Percentiles rank a stretch among this genome's conserved stretches.
Evolutionary conservation across 805 yeast genomes (phyloP).

Genomic region (Hanseniaspora hatyaiensis): DNA sequence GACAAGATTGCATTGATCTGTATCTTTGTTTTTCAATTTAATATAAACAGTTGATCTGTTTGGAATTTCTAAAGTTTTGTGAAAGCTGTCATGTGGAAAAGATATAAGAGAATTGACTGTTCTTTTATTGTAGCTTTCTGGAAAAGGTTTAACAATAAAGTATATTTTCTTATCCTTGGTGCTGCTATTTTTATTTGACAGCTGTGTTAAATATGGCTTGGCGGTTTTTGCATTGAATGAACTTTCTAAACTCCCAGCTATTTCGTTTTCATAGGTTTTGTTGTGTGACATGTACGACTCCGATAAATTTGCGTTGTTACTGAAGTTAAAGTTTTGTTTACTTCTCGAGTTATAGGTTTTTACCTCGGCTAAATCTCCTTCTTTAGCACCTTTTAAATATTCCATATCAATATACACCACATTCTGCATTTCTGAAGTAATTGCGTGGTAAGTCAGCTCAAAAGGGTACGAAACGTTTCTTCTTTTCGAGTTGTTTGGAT

Average conservation of each 20-base stretch:
- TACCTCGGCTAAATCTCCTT: slow-evolving; percentile 70
- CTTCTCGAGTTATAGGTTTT: slow-evolving; percentile 34
- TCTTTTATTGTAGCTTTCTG: slow-evolving; percentile 27
- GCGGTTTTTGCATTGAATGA: too few species aligned
- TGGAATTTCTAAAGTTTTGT: slow-evolving; percentile 49
- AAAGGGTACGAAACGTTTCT: slow-evolving; percentile 20
- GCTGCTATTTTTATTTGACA: background rate
- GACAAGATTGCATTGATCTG: slow-evolving; percentile 65
- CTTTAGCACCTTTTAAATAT: slow-evolving; percentile 48
- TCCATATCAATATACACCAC: slow-evolving; percentile 53
- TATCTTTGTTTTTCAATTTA: slow-evolving; percentile 33
- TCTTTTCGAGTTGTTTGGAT: background rate
- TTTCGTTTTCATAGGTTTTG: background rate
- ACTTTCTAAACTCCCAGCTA: slow-evolving; percentile 4
- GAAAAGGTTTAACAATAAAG: slow-evolving; percentile 34
- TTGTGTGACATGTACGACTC: background rate
- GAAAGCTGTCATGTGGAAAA: slow-evolving; percentile 48
- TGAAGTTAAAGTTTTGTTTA: slow-evolving; percentile 1
- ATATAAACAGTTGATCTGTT: slow-evolving; percentile 57
- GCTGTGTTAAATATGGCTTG: too few species aligned
- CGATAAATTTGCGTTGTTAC: background rate
- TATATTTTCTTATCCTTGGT: slow-evolving; percentile 31
- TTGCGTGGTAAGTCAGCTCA: slow-evolving; percentile 43
- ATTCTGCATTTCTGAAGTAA: slow-evolving; percentile 42
- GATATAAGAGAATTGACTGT: slow-evolving; percentile 38